A percentile compares a stretch with the other conserved stretches of the same genome.
Evolutionary conservation across 805 yeast species (phyloP).

Genomic region (Wickerhamiella azyma): DNA sequence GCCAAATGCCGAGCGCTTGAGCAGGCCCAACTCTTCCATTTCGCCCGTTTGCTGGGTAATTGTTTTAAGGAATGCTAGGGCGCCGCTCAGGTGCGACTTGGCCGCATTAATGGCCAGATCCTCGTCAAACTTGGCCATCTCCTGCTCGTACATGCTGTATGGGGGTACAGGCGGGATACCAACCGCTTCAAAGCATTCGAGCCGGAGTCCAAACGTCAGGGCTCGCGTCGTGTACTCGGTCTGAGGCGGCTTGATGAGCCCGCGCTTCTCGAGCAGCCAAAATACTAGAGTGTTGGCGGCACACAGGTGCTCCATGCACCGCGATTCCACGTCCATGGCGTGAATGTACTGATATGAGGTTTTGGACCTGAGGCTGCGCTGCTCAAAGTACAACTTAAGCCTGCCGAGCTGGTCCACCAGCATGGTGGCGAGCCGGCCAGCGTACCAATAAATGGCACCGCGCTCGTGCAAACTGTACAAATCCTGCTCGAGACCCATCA

Average conservation of each 20-base stretch:
- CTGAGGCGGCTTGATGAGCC: constrained; percentile 9
- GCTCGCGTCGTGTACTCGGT: constrained; percentile 17
- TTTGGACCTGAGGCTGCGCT: constrained; percentile 12
- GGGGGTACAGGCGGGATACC: constrained; percentile 61
- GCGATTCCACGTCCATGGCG: constrained; percentile 23
- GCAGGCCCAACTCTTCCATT: constrained; percentile 15
- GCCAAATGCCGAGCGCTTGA: constrained; percentile 17
- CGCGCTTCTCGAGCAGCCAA: constrained; percentile 14
- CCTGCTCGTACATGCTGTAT: constrained; percentile 25
- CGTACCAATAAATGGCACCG: constrained; percentile 55
- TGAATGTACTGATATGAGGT: constrained; percentile 17
- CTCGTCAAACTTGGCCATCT: constrained; percentile 11
- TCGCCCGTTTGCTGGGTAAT: constrained; percentile 13
- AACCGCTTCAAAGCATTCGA: constrained; percentile 68
- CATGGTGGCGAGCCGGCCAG: constrained; percentile 34
- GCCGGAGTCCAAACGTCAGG: constrained; percentile 40
- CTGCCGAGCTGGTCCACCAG: constrained; percentile 33
- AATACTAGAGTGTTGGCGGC: constrained; percentile 22
- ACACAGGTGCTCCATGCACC: constrained; percentile 21
- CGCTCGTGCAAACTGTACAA: constrained; percentile 60
- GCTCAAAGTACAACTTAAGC: constrained; percentile 23
- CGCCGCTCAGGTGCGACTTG: constrained; percentile 13
- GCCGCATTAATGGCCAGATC: constrained; percentile 19
- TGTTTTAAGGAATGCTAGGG: constrained; percentile 12
- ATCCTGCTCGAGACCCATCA: constrained; percentile 65